Conservation (phyloP, 2,329 filamentous ascomycete species). For the Fusarium sp. region DNA sequence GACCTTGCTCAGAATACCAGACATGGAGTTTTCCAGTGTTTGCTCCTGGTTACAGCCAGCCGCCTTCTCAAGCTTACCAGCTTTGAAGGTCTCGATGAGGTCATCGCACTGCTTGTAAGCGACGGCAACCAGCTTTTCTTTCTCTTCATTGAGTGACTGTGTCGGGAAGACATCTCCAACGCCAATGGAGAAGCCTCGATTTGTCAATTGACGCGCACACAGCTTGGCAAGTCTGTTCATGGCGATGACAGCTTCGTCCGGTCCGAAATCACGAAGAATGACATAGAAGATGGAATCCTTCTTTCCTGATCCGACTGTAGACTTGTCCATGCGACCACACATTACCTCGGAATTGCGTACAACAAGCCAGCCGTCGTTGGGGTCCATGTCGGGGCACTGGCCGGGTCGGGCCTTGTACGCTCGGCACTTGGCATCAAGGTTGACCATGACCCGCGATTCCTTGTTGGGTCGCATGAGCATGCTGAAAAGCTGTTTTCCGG, state of each 20-base stretch:
- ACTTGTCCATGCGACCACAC: constrained; percentile 98
- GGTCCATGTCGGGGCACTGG: constrained; percentile 73
- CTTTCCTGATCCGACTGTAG: constrained; percentile 94
- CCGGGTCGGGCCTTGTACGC: constrained; percentile 72
- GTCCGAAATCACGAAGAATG: constrained; percentile 92
- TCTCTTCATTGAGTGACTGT: constrained; percentile 71
- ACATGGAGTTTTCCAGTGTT: constrained; percentile 89
- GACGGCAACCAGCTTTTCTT: constrained; percentile 75
- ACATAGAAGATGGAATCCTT: constrained; percentile 98
- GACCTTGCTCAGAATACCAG: constrained; percentile 89
- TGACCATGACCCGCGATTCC: constrained; percentile 81
- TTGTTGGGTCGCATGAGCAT: constrained; percentile 89
- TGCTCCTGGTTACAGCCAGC: constrained; percentile 90
- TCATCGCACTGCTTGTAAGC: constrained; percentile 84
- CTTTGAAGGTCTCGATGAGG: constrained; percentile 81
- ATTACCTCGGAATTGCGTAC: constrained; percentile 97
- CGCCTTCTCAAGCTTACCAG: constrained; percentile 82
- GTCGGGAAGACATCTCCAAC: constrained; percentile 94
- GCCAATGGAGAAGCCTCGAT: constrained; percentile 94
- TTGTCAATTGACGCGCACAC: constrained; percentile 85
- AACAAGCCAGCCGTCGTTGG: constrained; percentile 89
- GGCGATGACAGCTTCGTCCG: constrained; percentile 82
- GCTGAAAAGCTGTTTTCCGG: constrained; percentile 95
- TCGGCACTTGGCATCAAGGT: constrained; percentile 91
- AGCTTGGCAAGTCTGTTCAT: constrained; percentile 96